These are phyloP conservation scores for Sarocladium brachiariae DNA, from an alignment of 2,329 filamentous ascomycete species.

Conservation along the genomic window DNA sequence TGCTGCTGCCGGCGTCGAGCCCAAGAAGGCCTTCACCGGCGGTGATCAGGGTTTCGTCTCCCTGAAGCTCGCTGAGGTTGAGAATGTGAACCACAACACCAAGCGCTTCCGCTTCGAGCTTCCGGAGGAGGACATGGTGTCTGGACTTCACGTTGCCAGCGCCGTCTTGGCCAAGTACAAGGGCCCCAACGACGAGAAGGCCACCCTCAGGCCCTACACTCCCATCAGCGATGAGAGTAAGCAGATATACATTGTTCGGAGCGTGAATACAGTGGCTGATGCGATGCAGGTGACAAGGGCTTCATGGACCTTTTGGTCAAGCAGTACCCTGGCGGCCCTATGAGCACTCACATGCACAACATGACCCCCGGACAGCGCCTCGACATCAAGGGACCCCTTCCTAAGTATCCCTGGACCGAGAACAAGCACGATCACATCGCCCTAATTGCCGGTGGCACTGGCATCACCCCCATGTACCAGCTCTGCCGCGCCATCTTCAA, in stretches of 20 bases:
- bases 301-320: slow-evolving; percentile 88
- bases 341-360: slow-evolving; percentile 83
- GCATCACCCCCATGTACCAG: slow-evolving; percentile 98
- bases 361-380: slow-evolving; percentile 77
- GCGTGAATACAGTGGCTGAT: slow-evolving; percentile 36
- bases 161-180: slow-evolving; percentile 91
- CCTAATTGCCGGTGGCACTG: slow-evolving; percentile 87
- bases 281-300: slow-evolving; percentile 46
- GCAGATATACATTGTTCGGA: slow-evolving; percentile 21
- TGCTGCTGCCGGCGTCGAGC: slow-evolving; percentile 31
- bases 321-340: slow-evolving; percentile 81
- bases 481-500: slow-evolving; percentile 86
- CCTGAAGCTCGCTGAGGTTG: slow-evolving; percentile 70
- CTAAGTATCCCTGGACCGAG: slow-evolving; percentile 81
- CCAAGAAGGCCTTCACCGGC: slow-evolving; percentile 59
- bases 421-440: slow-evolving; percentile 94
- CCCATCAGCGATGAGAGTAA: slow-evolving; percentile 74
- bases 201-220: slow-evolving; percentile 86
- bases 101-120: slow-evolving; percentile 88
- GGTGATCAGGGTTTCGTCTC: slow-evolving; percentile 86
- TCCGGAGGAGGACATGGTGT: slow-evolving; percentile 75
- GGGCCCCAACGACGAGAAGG: slow-evolving; percentile 74
- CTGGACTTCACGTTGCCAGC: slow-evolving; percentile 75
- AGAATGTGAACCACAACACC: slow-evolving; percentile 86
- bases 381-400: slow-evolving; percentile 89